Base-by-base conservation (phyloP, 495 filamentous ascomycete species). In the Tetracladium marchalianum region DNA sequence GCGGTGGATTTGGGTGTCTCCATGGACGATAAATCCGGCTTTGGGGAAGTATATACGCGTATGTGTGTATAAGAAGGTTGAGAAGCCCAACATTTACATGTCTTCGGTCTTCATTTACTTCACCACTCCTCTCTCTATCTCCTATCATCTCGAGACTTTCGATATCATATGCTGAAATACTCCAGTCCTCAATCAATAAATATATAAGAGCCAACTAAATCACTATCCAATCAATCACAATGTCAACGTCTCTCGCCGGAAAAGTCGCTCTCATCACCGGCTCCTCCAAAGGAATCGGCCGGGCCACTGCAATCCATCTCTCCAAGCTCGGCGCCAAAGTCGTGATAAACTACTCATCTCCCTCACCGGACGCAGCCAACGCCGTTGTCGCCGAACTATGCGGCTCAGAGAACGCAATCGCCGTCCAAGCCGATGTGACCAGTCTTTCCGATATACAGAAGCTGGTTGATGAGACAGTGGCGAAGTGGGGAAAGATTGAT, bases 211-310 rank as follows among this genome's bases (percentile, higher is more conserved):
- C 40, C 41, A 15, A 35, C 31, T 11, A 34, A 19, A 7, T 39
- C 3, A 12, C 15, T n/a, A n/a, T n/a, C 13, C 35, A 1, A 33
- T 43, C 37, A 12, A 42, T 19, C 24, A 44, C 31, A 43, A 54
- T 54, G 52, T 51, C 49, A 31, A 35, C 32, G 5, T 42, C 44
- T 5, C 71, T 82, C 44, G 15, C 63, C 5, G 74, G 71, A 35
- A 82, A 81, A 64, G 69, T 81, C 44, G 70, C 73, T 43, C 52
- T 85, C 39, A 69, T 87, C 53, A 85, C 82, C 27, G 81, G 82
- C 44, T 77, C 66, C 44, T 77, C 77, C 17, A 81, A 77, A 56
- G 83, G 82, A 38, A 85, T 87, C 35, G 83, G 82, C 48, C 70
- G 63, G 43, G 72, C 81, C 43, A 69, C 70, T 4, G 71, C 76